These are phyloP conservation scores for Conticribra weissflogii DNA, from an alignment of 108 stramenopile species.

Conservation along the genomic window DNA sequence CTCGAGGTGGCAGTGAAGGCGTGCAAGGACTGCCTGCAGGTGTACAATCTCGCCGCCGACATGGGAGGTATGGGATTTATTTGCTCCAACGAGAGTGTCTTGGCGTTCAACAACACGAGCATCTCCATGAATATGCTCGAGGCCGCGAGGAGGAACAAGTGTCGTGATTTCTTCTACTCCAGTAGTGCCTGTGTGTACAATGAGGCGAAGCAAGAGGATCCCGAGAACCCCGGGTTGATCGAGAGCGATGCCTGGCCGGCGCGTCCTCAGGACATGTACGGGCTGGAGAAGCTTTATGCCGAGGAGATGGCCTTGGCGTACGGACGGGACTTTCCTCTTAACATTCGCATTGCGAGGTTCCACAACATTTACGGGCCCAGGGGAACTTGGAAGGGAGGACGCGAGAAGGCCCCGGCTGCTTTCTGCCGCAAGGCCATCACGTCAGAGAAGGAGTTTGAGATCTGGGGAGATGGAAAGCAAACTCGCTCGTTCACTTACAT, in stretches of 20 bases:
- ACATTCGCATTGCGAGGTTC: conserved; percentile 93
- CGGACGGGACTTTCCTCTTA: conserved; percentile 94
- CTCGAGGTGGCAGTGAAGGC: conserved; percentile 94
- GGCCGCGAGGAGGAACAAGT: conserved; percentile 90
- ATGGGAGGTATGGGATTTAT: conserved; percentile 99
- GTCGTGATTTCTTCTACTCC: conserved; percentile 95
- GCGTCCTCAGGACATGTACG: conserved; percentile 99
- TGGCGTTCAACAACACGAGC: conserved; percentile 99
- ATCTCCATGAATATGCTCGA: conserved; percentile 99
- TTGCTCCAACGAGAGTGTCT: conserved; percentile 94
- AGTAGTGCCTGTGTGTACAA: conserved; percentile 98
- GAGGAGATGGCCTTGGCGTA: conserved; percentile 99
- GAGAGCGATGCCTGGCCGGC: conserved; percentile 99
- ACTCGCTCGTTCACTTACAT: conserved; percentile 99
- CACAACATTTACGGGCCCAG: conserved; percentile 99
- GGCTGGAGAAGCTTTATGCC: conserved; percentile 98
- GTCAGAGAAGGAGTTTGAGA: conserved; percentile 91
- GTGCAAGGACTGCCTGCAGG: conserved; percentile 93
- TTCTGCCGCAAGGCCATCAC: conserved; percentile 98
- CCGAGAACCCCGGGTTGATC: conserved; percentile 93
- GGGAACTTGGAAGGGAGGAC: conserved; percentile 99
- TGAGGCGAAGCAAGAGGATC: conserved; percentile 98
- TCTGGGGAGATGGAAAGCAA: conserved; percentile 98
- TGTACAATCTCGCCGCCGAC: conserved; percentile 99
- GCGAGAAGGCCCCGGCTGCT: conserved; percentile 99